A percentile compares a stretch with the other conserved stretches of the same genome.
These are phyloP conservation scores for Penicillium cosmopolitanum DNA, from an alignment of 495 filamentous ascomycete genomes.

Conservation along the genomic window DNA sequence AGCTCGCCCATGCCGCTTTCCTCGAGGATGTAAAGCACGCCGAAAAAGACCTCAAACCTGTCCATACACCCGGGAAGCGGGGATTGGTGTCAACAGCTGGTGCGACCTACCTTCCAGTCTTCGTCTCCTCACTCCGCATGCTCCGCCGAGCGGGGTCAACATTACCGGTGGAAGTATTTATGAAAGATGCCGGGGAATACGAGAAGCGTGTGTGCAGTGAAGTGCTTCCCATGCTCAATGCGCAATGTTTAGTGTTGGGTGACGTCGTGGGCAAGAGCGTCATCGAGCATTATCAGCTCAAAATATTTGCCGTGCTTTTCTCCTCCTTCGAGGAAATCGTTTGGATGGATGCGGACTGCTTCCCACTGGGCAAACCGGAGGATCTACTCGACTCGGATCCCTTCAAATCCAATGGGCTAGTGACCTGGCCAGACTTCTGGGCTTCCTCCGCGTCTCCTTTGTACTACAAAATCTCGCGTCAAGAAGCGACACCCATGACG, in stretches of 20 bases:
- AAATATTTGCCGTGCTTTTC: conserved; percentile 62
- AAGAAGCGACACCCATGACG: conserved; percentile 43
- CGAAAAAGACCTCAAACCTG: conserved; percentile 37
- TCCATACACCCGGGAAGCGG: conserved; percentile 48
- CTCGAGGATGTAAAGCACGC: conserved; percentile 38
- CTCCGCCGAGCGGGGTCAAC: conserved; percentile 58
- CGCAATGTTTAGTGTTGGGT: conserved; percentile 54
- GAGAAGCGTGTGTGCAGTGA: conserved; percentile 56
- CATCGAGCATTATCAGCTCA: conserved; percentile 60
- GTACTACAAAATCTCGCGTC: conserved; percentile 58
- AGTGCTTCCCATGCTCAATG: conserved; percentile 53
- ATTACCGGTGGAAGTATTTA: conserved; percentile 61
- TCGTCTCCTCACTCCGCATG: conserved; percentile 59
- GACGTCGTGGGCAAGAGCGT: conserved; percentile 45
- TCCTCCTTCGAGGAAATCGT: conserved; percentile 64
- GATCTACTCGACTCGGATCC: conserved; percentile 53
- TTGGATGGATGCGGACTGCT: conserved; percentile 64
- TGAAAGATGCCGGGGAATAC: conserved; percentile 54
- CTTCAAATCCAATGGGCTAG: conserved; percentile 55
- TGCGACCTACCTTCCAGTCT: conserved; percentile 47
- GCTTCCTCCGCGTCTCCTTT: conserved; percentile 51
- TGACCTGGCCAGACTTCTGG: conserved; percentile 69
- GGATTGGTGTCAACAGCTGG: conserved; percentile 60
- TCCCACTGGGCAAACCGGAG: conserved; percentile 57
- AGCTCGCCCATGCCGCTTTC: conserved; percentile 48